phyloP scores from a whole-genome alignment of 2,329 filamentous ascomycete genomes.

The Ampelomyces quisqualis region DNA sequence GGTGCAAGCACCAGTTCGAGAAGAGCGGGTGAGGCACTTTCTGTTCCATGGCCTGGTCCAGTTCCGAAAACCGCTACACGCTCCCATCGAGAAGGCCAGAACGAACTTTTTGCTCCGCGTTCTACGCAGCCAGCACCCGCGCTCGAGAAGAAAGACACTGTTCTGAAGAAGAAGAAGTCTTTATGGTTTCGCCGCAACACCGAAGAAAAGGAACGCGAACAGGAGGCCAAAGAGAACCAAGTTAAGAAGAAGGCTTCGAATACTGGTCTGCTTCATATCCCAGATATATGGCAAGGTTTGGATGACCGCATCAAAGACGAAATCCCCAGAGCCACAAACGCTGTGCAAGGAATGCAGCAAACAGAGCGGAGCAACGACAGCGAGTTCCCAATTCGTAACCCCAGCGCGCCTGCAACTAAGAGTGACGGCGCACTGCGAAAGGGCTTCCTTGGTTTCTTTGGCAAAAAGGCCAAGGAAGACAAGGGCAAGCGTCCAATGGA shows the following conservation, averaged over 20 bases:
- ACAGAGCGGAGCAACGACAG: conserved; percentile 38
- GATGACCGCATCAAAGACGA: conserved; percentile 39
- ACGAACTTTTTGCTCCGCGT: conserved; percentile 21
- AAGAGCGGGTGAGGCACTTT: conserved; percentile 10
- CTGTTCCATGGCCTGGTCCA: conserved; percentile 20
- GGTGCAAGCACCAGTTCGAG: conserved; percentile 35
- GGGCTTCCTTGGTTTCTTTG: conserved; percentile 56
- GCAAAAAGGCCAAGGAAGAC: conserved; percentile 51
- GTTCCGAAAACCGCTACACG: conserved; percentile 13
- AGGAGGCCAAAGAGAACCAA: conserved; percentile 26
- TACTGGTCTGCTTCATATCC: conserved; percentile 32
- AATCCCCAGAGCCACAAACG: conserved; percentile 3
- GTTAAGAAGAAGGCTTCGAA: conserved; percentile 29
- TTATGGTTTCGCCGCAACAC: conserved; percentile 48
- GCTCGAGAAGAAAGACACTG: conserved; percentile 26
- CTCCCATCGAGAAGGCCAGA: conserved; percentile 24
- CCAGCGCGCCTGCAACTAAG: conserved; percentile 35
- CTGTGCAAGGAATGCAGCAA: conserved; percentile 21
- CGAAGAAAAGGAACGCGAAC: conserved; percentile 37
- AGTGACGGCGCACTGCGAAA: conserved; percentile 42
- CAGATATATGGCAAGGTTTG: conserved; percentile 40
- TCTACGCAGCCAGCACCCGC: conserved; percentile 9
- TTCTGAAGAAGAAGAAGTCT: conserved; percentile 48
- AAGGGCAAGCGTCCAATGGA: conserved; percentile 36
- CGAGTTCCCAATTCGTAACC: conserved; percentile 48